These are phyloP conservation scores for Pythium folliculosum DNA, from an alignment of 352 stramenopile species.

Conservation along the genomic window DNA sequence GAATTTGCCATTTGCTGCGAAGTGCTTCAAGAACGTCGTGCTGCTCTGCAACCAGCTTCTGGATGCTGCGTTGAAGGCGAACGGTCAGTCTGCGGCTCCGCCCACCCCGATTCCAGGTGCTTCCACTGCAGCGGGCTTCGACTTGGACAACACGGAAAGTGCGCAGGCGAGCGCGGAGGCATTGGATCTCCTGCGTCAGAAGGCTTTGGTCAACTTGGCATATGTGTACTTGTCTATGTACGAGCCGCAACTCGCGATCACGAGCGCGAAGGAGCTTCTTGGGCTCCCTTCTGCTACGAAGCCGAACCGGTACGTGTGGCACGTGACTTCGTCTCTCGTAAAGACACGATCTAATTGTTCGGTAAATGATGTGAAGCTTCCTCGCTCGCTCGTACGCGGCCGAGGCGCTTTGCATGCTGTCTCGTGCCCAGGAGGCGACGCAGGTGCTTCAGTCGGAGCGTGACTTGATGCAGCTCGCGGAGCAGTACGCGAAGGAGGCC, in stretches of 20 bases:
- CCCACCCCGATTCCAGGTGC: conserved; percentile 4
- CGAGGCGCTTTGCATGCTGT: conserved; percentile 89
- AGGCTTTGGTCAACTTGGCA: conserved; percentile 84
- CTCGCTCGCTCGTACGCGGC: conserved; percentile 87
- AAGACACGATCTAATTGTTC: not conserved
- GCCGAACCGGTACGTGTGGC: conserved; percentile 49
- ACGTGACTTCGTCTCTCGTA: not conserved
- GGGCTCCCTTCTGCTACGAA: conserved; percentile 67
- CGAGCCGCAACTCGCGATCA: conserved; percentile 88
- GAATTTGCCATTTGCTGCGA: conserved; percentile 82
- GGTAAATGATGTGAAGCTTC: conserved; percentile 38
- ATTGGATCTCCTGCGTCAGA: conserved; percentile 77
- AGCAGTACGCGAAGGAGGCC: conserved; percentile 78
- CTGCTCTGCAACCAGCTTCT: conserved; percentile 82
- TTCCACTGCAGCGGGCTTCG: not conserved
- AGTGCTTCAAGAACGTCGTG: conserved; percentile 89
- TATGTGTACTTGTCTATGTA: conserved; percentile 92
- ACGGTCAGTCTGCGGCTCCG: conserved; percentile 14
- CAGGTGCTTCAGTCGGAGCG: conserved; percentile 70
- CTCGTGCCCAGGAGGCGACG: conserved; percentile 77
- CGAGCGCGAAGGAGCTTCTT: conserved; percentile 79
- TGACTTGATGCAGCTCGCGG: conserved; percentile 72
- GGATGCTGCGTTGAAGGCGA: conserved; percentile 34
- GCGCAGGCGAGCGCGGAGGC: conserved; percentile 48
- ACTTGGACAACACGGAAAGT: conserved; percentile 30